Evolutionary conservation across 306 rosid species (phyloP), one percentile per base, ranked within the genome.

Genomic region (Cicer bijugum): DNA sequence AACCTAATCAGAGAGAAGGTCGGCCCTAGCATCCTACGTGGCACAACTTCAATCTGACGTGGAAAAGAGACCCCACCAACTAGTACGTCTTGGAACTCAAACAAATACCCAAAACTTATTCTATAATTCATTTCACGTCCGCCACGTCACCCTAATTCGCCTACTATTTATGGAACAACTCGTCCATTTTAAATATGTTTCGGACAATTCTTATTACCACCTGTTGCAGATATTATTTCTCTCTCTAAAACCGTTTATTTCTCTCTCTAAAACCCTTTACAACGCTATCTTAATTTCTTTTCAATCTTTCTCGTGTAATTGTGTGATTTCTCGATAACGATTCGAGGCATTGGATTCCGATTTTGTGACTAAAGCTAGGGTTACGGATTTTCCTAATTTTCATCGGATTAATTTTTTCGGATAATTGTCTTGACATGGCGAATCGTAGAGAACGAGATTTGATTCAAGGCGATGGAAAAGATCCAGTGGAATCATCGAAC

Each of bases 111-210:
- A 63, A 84, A 73, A 20, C 61, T 20, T 59, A 65, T 55, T 53
- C 12, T 8, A 81, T 28, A 68, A 47, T 20, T 59, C 28, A 40
- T 82, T 85, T 90, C 80, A 84, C 15, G 84, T 90, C 98, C 98
- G 93, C 76, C 80, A 75, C 62, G 84, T 78, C 80, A 75, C 56
- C 50, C 7, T 57, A 2, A 37, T 14, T 12, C 52, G 19, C 50
- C 71, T 14, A 6, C 82, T 84, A 84, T 78, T 73, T 74, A 81
- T 73, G 4, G 6, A 35, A 62, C 69, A 8, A 50, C 46, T 50
- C 7, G 0, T 4, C 23, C 0, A 6, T n/a, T 15, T 5, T 0
- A 19, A 4, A 0, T 0, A 9, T 6, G 35, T 77, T 84, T 64
- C 56, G 1, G 20, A 40, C 38, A 11, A 33, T 50, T 16, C 46